phyloP scores from a whole-genome alignment of 2,329 filamentous ascomycete species.

The Endothia cerciana region DNA sequence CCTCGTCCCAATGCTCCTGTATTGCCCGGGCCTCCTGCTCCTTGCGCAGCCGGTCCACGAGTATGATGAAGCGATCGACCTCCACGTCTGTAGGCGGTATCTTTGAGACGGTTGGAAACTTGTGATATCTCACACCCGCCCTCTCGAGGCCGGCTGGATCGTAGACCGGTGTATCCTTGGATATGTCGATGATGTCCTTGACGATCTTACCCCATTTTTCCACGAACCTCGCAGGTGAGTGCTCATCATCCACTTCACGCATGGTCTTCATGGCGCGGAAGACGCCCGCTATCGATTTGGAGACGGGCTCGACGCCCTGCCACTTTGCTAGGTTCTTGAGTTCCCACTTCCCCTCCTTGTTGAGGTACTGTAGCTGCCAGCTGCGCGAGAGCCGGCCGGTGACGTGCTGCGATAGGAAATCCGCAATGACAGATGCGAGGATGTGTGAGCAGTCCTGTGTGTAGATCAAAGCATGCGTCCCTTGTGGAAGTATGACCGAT shows the following conservation, averaged over 20 bases:
- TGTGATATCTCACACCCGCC: slow-evolving; percentile 73
- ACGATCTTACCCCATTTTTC: slow-evolving; percentile 68
- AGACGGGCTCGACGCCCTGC: slow-evolving; percentile 79
- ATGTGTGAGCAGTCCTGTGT: slow-evolving; percentile 74
- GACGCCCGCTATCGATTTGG: slow-evolving; percentile 73
- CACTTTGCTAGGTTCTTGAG: slow-evolving; percentile 96
- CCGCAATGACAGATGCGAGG: slow-evolving; percentile 78
- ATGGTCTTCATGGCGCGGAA: slow-evolving; percentile 94
- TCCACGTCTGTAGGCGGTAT: slow-evolving; percentile 70
- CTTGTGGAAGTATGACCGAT: slow-evolving; percentile 71
- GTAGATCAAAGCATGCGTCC: slow-evolving; percentile 84
- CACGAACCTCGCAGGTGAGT: slow-evolving; percentile 76
- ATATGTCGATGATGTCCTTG: slow-evolving; percentile 85
- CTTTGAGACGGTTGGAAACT: slow-evolving; percentile 91
- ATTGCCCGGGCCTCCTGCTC: slow-evolving; percentile 53
- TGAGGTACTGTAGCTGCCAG: slow-evolving; percentile 90
- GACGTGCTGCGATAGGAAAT: slow-evolving; percentile 76
- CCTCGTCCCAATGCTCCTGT: slow-evolving; percentile 45
- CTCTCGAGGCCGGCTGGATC: slow-evolving; percentile 72
- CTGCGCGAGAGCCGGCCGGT: slow-evolving; percentile 78
- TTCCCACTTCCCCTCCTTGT: slow-evolving; percentile 93
- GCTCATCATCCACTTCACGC: slow-evolving; percentile 81
- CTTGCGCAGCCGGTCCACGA: slow-evolving; percentile 63
- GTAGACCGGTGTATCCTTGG: slow-evolving; percentile 88
- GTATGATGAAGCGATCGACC: slow-evolving; percentile 55